A percentile compares a stretch with the other conserved stretches of the same genome.
Evolutionary conservation across 441 rosid species (phyloP).

Genomic region (Pelargonium cotyledonis): DNA sequence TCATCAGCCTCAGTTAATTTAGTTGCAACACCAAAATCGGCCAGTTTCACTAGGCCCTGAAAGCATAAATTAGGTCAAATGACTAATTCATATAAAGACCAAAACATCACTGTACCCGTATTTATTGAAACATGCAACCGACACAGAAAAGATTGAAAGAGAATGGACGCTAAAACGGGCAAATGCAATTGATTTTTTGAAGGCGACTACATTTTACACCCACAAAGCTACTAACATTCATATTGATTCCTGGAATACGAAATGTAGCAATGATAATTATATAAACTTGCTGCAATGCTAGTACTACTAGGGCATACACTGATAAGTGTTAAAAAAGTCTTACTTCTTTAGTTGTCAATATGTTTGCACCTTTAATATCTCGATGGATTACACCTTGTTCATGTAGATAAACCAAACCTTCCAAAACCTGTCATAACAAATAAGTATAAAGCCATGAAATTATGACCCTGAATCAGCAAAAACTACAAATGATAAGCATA

Average conservation of each 20-base stretch:
- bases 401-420: conserved; percentile 95
- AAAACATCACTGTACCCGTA: neutral
- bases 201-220: too few relatives aligned
- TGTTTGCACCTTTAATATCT: conserved; percentile 98
- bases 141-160: neutral
- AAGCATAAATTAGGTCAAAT: conserved; percentile 17
- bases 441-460: conserved; percentile 19
- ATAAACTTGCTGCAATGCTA: neutral
- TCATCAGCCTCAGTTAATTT: conserved; percentile 97
- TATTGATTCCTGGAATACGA: neutral
- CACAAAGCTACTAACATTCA: neutral
- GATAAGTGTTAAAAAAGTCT: neutral
- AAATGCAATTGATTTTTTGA: conserved; percentile 2
- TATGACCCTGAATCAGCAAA: conserved; percentile 11
- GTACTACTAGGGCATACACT: conserved; percentile 1
- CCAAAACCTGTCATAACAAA: conserved; percentile 63
- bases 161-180: neutral
- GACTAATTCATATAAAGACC: neutral
- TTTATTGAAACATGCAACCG: neutral
- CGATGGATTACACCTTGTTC: conserved; percentile 99
- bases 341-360: conserved; percentile 95
- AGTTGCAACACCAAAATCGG: conserved; percentile 99
- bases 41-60: conserved; percentile 99
- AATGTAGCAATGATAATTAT: neutral
- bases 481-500: conserved; percentile 30